phyloP scores from a whole-genome alignment of 768 basidiomycete genomes.

The Kwoniella bestiolae region DNA sequence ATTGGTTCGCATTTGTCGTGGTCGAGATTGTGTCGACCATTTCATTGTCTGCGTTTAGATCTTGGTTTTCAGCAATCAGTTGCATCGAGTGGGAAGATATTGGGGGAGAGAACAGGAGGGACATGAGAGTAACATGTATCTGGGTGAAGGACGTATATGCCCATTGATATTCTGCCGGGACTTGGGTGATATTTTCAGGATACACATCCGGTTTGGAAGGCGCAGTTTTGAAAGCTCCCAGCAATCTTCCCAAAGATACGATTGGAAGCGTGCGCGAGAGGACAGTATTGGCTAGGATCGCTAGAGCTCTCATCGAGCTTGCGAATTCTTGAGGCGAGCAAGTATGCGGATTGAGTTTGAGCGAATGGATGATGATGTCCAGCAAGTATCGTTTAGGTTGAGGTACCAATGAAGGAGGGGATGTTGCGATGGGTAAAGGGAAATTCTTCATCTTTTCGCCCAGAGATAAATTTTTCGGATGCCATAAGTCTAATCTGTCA shows the following conservation, averaged over 20 bases:
- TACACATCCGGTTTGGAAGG: slow-evolving; percentile 44
- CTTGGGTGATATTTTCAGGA: slow-evolving; percentile 31
- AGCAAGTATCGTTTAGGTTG: slow-evolving; percentile 38
- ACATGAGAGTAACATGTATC: slow-evolving; percentile 51
- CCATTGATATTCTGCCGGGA: slow-evolving; percentile 34
- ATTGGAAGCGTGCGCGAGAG: slow-evolving; percentile 53
- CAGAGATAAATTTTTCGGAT: slow-evolving; percentile 47
- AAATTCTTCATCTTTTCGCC: slow-evolving; percentile 52
- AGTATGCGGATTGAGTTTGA: slow-evolving; percentile 31
- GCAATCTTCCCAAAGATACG: slow-evolving; percentile 35
- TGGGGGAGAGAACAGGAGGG: slow-evolving; percentile 51
- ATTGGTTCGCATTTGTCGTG: slow-evolving; percentile 11
- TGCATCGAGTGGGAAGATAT: slow-evolving; percentile 35
- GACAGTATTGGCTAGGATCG: slow-evolving; percentile 54
- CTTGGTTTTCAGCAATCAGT: slow-evolving; percentile 22
- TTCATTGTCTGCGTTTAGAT: neutral
- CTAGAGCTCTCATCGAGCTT: slow-evolving; percentile 51
- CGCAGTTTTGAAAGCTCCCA: slow-evolving; percentile 39
- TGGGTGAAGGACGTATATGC: slow-evolving; percentile 55
- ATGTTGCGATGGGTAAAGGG: slow-evolving; percentile 50
- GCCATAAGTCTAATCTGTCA: slow-evolving; percentile 53
- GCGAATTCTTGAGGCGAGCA: slow-evolving; percentile 27
- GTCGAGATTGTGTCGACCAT: neutral
- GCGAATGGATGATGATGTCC: slow-evolving; percentile 34
- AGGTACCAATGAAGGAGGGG: slow-evolving; percentile 51